Evolutionary conservation across 768 basidiomycete species (phyloP).

Genomic region (Lentinula sp.): DNA sequence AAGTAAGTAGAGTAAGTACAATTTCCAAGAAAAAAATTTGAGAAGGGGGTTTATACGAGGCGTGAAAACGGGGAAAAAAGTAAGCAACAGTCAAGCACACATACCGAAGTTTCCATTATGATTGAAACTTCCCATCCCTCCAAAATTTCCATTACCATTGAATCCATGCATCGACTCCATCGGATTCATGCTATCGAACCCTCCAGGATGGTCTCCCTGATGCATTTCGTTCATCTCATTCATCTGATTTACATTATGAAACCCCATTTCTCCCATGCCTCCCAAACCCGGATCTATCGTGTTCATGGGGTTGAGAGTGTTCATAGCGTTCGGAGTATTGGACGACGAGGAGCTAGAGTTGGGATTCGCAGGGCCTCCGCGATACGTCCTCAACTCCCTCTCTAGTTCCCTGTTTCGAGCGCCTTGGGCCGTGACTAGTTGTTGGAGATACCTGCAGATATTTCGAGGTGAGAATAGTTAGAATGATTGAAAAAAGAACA

Average conservation of each 20-base stretch:
- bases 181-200: not conserved
- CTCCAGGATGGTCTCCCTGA: not conserved
- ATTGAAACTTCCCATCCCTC: not conserved
- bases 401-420: conserved; percentile 76
- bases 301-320: no score
- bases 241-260: not conserved
- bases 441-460: conserved; percentile 64
- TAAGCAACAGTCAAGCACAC: not conserved
- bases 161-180: not conserved
- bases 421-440: conserved; percentile 77
- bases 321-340: no score
- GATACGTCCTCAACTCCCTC: conserved; percentile 50
- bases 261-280: not conserved
- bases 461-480: not conserved
- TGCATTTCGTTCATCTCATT: not conserved
- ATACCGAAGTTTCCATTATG: not conserved
- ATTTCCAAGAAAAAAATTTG: no score
- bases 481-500: not conserved
- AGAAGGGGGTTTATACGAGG: not conserved
- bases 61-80: no score
- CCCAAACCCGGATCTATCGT: not conserved
- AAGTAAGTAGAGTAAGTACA: no score
- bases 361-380: conserved; percentile 8
- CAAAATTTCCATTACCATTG: no score
- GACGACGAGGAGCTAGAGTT: no score